A percentile compares a stretch with the other conserved stretches of the same genome.
These are phyloP conservation scores for Paspalum vaginatum DNA, from an alignment of 176 grass and related monocot genomes.

Conservation along the genomic window DNA sequence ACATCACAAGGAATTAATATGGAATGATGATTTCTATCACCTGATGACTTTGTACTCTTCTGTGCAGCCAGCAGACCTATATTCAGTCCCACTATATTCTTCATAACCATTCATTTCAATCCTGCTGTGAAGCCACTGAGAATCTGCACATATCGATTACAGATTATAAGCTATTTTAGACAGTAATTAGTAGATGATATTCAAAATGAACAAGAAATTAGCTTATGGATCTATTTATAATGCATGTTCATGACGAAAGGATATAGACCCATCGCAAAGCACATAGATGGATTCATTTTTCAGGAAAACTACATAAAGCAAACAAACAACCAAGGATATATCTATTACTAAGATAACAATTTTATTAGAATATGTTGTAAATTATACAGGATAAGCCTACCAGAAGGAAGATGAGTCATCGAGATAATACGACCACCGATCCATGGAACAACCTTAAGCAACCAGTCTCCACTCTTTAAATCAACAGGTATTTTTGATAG, in stretches of 20 bases:
- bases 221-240: conserved; percentile 15
- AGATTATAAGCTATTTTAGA: not conserved
- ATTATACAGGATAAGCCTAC: conserved; percentile 45
- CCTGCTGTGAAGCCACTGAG: conserved; percentile 93
- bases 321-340: not conserved
- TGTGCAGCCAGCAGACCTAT: conserved; percentile 93
- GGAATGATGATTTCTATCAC: conserved; percentile 35
- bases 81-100: conserved; percentile 91
- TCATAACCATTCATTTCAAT: conserved; percentile 93
- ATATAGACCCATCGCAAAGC: not conserved
- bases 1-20: not conserved
- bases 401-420: conserved; percentile 87
- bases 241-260: not conserved
- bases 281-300: not conserved
- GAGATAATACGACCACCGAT: conserved; percentile 93
- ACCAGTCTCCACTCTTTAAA: conserved; percentile 85
- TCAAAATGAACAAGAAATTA: not conserved
- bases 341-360: not conserved
- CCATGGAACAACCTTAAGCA: conserved; percentile 86
- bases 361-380: conserved; percentile 10
- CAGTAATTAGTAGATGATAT: conserved; percentile 14
- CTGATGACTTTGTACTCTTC: conserved; percentile 78
- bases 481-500: conserved; percentile 88
- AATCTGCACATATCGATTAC: conserved; percentile 55
- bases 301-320: not conserved